phyloP scores from a whole-genome alignment of 2,329 filamentous ascomycete genomes.

The Fusarium concolor region DNA sequence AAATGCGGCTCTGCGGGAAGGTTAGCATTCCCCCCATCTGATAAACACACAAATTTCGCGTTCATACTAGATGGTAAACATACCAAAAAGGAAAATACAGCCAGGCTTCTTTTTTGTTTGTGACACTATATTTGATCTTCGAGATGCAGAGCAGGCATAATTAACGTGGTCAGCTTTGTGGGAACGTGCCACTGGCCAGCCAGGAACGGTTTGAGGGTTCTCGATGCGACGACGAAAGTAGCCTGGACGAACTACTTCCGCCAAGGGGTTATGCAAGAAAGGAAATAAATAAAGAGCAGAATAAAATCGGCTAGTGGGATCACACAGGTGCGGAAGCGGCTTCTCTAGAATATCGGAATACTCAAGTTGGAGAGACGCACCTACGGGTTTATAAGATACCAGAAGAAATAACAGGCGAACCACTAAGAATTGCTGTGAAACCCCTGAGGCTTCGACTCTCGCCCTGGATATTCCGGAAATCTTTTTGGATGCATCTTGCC shows the following conservation, averaged over 20 bases:
- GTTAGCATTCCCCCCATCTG: slow-evolving; percentile 1
- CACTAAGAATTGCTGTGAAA: too few relatives aligned
- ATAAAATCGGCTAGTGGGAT: not conserved
- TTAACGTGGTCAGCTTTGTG: slow-evolving; percentile 1
- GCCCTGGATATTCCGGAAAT: too few relatives aligned
- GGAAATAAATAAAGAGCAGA: not conserved
- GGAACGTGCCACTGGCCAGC: slow-evolving; percentile 5
- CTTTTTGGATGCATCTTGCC: too few relatives aligned
- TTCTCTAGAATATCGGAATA: not conserved
- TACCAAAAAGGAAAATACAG: not conserved
- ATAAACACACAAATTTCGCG: not conserved
- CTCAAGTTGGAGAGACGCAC: not conserved
- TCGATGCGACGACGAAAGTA: slow-evolving; percentile 3
- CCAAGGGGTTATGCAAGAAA: not conserved
- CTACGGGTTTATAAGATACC: too few relatives aligned
- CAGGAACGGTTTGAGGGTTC: not conserved
- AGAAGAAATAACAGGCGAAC: too few relatives aligned
- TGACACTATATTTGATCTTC: not conserved
- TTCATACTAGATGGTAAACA: not conserved
- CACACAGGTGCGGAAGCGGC: not conserved
- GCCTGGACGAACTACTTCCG: not conserved
- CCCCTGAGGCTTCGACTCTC: too few relatives aligned
- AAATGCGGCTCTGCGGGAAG: slow-evolving; percentile 11
- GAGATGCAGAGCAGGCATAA: not conserved
- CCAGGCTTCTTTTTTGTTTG: not conserved